Evolutionary conservation across 192 early-diverging fungal species (phyloP), one percentile per base, ranked within the genome.

Genomic region (Coemansia sp.): DNA sequence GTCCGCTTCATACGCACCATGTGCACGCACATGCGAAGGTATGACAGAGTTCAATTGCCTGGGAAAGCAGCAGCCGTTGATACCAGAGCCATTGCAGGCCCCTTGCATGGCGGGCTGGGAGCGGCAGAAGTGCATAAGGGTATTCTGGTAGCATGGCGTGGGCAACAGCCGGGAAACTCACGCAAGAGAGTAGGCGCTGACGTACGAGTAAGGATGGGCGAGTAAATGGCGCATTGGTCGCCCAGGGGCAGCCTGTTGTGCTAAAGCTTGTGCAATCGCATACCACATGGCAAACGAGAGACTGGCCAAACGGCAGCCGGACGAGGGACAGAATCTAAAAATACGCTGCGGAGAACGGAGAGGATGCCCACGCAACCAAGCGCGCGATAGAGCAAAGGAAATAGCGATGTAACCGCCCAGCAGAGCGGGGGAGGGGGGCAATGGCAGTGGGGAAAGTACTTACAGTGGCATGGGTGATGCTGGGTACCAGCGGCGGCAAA

Each of bases 261-360:
- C 38, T 16, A 44, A 14, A 44, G 38, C 38, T 44, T 44, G 38
- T 14, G 38, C 38, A 44, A 16, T 44, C 38, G 38, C 38, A 16
- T 44, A 44, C 1, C 38, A 16, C 38, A 44, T 44, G 38, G 38
- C 38, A 16, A 44, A 44, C 12, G 14, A 44, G 12, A 44, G 38
- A 44, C 38, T 44, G 38, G 2, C 12, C 38, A 44, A 44, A 44
- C 38, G 38, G 3, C 38, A 0, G 38, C 38, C 14, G 38, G 38
- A 44, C 38, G 14, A 44, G 38, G 47, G 24, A 5, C 60, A 62
- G n/a, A n/a, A 26, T 62, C 47, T 62, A 62, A 38, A 62, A 62
- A 62, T 62, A 62, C 49, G 28, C 49, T 28, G 47, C 26, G 60
- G 60, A 34, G 21, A 54, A n/a, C 3, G n/a, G 53, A 26, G 53